Evolutionary conservation across 2,329 filamentous ascomycete genomes (phyloP).

Genomic region (Cladosporium oxysporum): DNA sequence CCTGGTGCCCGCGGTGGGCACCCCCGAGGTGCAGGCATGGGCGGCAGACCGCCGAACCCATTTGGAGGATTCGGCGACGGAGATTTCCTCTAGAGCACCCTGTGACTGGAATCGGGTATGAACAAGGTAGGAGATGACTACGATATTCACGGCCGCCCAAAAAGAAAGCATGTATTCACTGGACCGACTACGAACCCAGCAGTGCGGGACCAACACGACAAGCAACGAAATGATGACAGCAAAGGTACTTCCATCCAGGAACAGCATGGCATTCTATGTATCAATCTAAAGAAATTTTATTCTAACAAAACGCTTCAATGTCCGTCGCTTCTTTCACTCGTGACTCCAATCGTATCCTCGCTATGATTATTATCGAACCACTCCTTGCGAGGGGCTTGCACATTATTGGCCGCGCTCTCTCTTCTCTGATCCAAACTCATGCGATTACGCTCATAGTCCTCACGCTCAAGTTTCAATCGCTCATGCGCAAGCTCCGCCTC

Average conservation of each 20-base stretch:
- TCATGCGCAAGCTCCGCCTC: slow-evolving; percentile 41
- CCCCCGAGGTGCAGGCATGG: slow-evolving; percentile 48
- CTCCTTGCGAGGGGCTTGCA: slow-evolving; percentile 25
- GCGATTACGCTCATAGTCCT: slow-evolving; percentile 28
- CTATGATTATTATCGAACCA: slow-evolving; percentile 34
- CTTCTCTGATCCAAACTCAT: slow-evolving; percentile 27
- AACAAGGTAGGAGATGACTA: not conserved
- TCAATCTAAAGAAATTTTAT: not conserved
- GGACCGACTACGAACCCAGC: not conserved
- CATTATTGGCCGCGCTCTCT: slow-evolving; percentile 22
- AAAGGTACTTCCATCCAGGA: not conserved
- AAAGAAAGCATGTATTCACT: not conserved
- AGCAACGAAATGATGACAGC: not conserved
- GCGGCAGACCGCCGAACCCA: slow-evolving; percentile 56
- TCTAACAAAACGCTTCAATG: slow-evolving; percentile 4
- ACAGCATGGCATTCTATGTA: slow-evolving; percentile 9
- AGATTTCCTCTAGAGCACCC: slow-evolving; percentile 54
- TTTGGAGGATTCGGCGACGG: slow-evolving; percentile 62
- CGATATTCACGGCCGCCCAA: not conserved
- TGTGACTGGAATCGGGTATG: not conserved
- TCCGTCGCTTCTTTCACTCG: not conserved
- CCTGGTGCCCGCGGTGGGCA: slow-evolving; percentile 46
- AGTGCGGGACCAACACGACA: not conserved
- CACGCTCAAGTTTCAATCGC: slow-evolving; percentile 43
- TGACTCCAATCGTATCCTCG: slow-evolving; percentile 18